Evolutionary conservation across 805 yeast genomes (phyloP).

Genomic region (Nakazawaea ambrosiae): DNA sequence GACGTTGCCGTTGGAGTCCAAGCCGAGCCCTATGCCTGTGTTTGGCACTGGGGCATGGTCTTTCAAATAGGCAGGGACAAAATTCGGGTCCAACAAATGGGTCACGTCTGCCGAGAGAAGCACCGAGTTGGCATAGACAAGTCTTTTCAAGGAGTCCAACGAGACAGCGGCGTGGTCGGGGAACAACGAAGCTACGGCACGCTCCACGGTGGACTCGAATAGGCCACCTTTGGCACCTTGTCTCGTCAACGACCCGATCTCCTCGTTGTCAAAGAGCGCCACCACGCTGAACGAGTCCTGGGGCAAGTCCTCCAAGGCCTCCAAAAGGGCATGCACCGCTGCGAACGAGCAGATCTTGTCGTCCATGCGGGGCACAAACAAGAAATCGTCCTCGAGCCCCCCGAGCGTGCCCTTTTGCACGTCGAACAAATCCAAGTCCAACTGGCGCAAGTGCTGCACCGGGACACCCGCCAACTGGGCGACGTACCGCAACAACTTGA

Average conservation of each 20-base stretch:
- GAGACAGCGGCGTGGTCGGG: constrained; percentile 1
- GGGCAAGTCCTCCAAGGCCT: constrained; percentile 16
- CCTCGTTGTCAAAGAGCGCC: constrained; percentile 73
- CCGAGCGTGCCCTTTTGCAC: constrained; percentile 75
- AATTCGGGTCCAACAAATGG: constrained; percentile 79
- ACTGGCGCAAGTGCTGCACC: constrained; percentile 55
- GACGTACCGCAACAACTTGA: constrained; percentile 60
- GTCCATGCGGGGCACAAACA: constrained; percentile 78
- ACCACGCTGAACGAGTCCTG: constrained; percentile 46
- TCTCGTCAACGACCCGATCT: constrained; percentile 72
- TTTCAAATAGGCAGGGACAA: constrained; percentile 57
- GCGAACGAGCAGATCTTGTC: constrained; percentile 78
- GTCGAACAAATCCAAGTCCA: constrained; percentile 77
- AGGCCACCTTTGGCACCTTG: constrained; percentile 80
- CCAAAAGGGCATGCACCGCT: constrained; percentile 55
- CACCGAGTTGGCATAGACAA: constrained; percentile 56
- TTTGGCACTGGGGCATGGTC: constrained; percentile 78
- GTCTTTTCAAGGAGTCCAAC: background rate
- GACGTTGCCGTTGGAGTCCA: constrained; percentile 77
- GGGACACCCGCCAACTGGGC: constrained; percentile 51
- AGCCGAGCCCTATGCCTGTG: constrained; percentile 61
- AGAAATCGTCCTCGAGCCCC: constrained; percentile 69
- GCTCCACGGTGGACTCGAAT: constrained; percentile 53
- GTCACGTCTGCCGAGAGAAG: constrained; percentile 79
- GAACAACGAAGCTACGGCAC: constrained; percentile 29